phyloP scores from a whole-genome alignment of 257 asterid genomes.

The Gardenia jasminoides region DNA sequence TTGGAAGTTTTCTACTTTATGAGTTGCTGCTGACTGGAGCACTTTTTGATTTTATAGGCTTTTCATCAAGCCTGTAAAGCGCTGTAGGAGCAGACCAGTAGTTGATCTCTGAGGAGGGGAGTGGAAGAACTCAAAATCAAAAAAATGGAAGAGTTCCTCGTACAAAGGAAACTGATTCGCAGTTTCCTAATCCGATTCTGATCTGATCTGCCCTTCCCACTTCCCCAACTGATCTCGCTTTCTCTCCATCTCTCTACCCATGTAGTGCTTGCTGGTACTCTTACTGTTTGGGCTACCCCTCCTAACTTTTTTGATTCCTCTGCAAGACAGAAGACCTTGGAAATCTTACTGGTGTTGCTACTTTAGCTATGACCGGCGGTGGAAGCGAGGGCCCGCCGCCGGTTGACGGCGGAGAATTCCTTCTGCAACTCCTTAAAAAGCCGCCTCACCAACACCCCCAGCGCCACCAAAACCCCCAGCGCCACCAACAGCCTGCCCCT shows the following conservation, averaged over 20 bases:
- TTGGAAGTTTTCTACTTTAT: too few species aligned
- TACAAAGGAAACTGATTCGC: background rate
- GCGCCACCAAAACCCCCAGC: slow-evolving; percentile 11
- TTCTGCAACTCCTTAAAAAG: slow-evolving; percentile 65
- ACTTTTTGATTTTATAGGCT: too few species aligned
- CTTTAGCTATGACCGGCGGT: slow-evolving; percentile 40
- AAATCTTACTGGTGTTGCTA: background rate
- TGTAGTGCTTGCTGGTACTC: background rate
- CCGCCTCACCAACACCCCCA: slow-evolving; percentile 29
- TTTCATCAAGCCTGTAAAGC: too few species aligned
- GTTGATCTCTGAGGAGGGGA: too few species aligned
- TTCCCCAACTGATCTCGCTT: too few species aligned
- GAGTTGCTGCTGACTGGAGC: too few species aligned
- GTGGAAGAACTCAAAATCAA: too few species aligned
- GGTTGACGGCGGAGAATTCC: slow-evolving; percentile 68
- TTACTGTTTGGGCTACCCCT: background rate
- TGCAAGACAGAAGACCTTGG: too few species aligned
- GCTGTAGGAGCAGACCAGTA: too few species aligned
- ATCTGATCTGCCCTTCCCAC: background rate
- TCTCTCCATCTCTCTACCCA: too few species aligned
- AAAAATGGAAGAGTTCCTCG: background rate
- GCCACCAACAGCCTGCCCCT: slow-evolving; percentile 1
- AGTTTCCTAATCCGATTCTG: background rate
- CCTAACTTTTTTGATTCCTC: background rate
- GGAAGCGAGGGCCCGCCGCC: slow-evolving; percentile 68